Evolutionary conservation across 163 green algal genomes (phyloP), one percentile per base, ranked within the genome.

Genomic region (Trebouxia gelatinosa): DNA sequence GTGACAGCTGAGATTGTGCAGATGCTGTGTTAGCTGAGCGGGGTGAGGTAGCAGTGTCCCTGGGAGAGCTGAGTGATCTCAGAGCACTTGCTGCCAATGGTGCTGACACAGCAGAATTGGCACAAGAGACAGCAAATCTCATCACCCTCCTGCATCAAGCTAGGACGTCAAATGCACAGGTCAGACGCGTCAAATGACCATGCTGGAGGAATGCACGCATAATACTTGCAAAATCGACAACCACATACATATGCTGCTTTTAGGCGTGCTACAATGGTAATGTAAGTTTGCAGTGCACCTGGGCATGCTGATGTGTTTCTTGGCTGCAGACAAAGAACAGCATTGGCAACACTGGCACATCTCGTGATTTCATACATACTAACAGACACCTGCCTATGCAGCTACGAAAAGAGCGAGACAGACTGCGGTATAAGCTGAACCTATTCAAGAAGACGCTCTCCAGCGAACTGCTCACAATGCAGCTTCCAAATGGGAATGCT

Each of bases 371-470:
- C n/a, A n/a, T n/a, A n/a, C n/a, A n/a, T n/a, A n/a, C n/a, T n/a
- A n/a, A n/a, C n/a, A n/a, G n/a, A n/a, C n/a, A n/a, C n/a, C n/a
- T n/a, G n/a, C n/a, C n/a, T n/a, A n/a, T 62, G 68, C 40, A 76
- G 68, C 40, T 76, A 29, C 43, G 46, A 3, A 59, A 40, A 19
- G 68, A 76, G 31, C 29, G 68, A 17, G 68, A 76, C 43, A 62
- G 46, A 43, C 40, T 76, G 40, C 68, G 68, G 4, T 9, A 61
- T 17, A 76, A 62, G 28, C 39, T 76, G 43, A 43, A 76, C 16
- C 43, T 76, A 43, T 76, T 76, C 43, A 76, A 76, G 39, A 76
- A 76, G 31, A 59, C 68, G 9, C 29, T 76, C 2, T 62, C 40
- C 17, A 76, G 29, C 16, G 68, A 76, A 21, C 29, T 76, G 13